A percentile compares a stretch with the other conserved stretches of the same genome.
Conservation (phyloP, 2,329 filamentous ascomycete genomes). For the Amesomyces nigricolor region DNA sequence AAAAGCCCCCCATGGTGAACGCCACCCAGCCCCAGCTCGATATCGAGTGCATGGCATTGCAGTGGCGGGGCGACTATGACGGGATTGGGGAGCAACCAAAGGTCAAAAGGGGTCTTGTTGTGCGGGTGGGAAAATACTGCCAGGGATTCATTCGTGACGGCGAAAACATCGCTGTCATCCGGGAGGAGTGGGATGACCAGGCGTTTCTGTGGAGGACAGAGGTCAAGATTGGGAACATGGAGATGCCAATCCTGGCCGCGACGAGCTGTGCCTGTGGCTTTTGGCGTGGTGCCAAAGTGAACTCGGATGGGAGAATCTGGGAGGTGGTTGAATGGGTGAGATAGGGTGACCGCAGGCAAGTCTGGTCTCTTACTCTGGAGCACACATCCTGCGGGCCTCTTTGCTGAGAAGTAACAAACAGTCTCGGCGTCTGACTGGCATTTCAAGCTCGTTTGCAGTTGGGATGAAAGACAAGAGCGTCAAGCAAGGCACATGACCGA, state of each 20-base stretch:
- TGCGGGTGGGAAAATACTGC: slow-evolving; percentile 17
- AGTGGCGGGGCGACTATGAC: slow-evolving; percentile 28
- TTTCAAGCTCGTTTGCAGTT: neutral
- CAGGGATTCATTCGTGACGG: slow-evolving; percentile 16
- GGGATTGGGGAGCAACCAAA: neutral
- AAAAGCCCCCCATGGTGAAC: slow-evolving; percentile 25
- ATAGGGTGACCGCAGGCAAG: neutral
- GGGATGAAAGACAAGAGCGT: too few relatives aligned
- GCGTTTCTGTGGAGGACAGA: slow-evolving; percentile 6
- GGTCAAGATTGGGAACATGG: slow-evolving; percentile 6
- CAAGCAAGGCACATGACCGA: too few relatives aligned
- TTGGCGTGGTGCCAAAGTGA: slow-evolving; percentile 11
- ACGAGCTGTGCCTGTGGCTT: slow-evolving; percentile 8
- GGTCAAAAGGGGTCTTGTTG: slow-evolving; percentile 14
- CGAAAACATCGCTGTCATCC: slow-evolving; percentile 2
- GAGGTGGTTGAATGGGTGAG: slow-evolving; percentile 23
- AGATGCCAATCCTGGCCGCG: slow-evolving; percentile 12
- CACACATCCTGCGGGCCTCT: neutral
- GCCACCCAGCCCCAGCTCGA: slow-evolving; percentile 6
- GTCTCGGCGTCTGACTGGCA: neutral
- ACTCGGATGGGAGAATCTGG: slow-evolving; percentile 13
- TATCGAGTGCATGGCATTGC: slow-evolving; percentile 37
- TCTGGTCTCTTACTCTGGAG: too few relatives aligned
- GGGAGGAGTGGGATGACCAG: slow-evolving; percentile 15
- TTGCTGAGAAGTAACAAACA: neutral